Evolutionary conservation across 164 flowering plant genomes (phyloP), one percentile per base, ranked within the genome.

Genomic region (Kingdonia uniflora): DNA sequence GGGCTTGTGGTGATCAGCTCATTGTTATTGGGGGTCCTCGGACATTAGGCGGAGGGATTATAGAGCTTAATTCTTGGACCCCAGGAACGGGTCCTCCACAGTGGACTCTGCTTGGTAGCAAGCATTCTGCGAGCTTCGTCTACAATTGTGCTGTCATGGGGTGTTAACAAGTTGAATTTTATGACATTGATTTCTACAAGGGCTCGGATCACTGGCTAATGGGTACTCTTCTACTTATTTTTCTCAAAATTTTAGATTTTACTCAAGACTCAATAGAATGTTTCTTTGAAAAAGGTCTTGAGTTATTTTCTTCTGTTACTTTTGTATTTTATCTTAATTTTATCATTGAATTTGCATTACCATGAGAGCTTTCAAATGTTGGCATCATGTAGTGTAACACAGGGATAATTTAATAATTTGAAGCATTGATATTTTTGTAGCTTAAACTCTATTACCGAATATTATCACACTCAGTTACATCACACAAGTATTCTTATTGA

Each of bases 21-120:
- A 79, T 91, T 22, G 95, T 87, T 46, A 80, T 91, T 40, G 96
- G 97, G 21, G 97, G 96, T n/a, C 92, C 91, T 19, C 72, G 82
- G 60, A 56, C 77, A 14, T 17, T 56, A 58, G 95, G 84, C 10
- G 92, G 68, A 63, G 89, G 89, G 39, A 64, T 58, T 49, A 81
- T 85, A 37, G 96, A 87, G 71, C 69, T 91, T 43, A 82, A 87
- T 59, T 69, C 95, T 1, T 91, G 97, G 97, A 74, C 70, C 40
- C 97, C 97, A 7, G 65, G 71, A 55, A 92, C 77, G 14, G 87
- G 85, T 14, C 95, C 84, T 1, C 87, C 92, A 0, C 73, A 76
- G 42, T 91, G 97, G 97, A 63, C 63, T 47, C 57, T 83, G 80
- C 89, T 91, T 6, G 88, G 69, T 6, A 58, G 76, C 13, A 82